Evolutionary conservation across 257 asterid species (phyloP).

Genomic region (Jacaranda mimosifolia): DNA sequence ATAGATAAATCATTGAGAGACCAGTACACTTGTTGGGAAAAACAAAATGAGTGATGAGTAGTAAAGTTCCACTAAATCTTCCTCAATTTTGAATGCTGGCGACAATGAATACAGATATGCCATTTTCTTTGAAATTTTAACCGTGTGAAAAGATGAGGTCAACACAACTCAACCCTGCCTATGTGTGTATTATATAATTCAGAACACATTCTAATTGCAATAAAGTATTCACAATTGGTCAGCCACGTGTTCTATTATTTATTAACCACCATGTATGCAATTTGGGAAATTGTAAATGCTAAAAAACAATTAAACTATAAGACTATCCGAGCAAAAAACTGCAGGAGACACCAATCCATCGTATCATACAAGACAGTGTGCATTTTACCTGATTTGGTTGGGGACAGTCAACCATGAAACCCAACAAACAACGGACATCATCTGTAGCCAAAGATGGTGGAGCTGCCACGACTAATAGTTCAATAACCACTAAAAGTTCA

Average conservation of each 20-base stretch:
- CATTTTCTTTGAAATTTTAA: not conserved
- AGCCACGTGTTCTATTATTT: no score
- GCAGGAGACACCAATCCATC: constrained; percentile 12
- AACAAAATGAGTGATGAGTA: not conserved
- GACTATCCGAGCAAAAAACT: constrained; percentile 18
- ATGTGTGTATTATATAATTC: no score
- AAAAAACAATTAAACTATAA: not conserved
- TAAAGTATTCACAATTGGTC: no score
- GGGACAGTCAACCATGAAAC: constrained; percentile 98
- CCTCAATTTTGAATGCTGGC: not conserved
- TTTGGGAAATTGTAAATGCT: not conserved
- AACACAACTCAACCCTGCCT: not conserved
- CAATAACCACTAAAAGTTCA: constrained; percentile 96
- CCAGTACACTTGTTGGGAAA: not conserved
- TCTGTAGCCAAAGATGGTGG: constrained; percentile 80
- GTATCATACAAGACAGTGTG: constrained; percentile 22
- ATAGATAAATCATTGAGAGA: not conserved
- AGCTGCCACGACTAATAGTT: constrained; percentile 89
- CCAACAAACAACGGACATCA: constrained; percentile 90
- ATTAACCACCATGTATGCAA: no score
- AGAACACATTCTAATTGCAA: no score
- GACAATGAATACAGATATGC: not conserved
- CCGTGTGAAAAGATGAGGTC: constrained; percentile 10
- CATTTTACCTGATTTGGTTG: constrained; percentile 91
- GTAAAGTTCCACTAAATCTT: not conserved